Percentiles rank a stretch among this genome's conserved stretches.
Evolutionary conservation across 2,329 filamentous ascomycete species (phyloP).

Genomic region (Helotiales sp.): DNA sequence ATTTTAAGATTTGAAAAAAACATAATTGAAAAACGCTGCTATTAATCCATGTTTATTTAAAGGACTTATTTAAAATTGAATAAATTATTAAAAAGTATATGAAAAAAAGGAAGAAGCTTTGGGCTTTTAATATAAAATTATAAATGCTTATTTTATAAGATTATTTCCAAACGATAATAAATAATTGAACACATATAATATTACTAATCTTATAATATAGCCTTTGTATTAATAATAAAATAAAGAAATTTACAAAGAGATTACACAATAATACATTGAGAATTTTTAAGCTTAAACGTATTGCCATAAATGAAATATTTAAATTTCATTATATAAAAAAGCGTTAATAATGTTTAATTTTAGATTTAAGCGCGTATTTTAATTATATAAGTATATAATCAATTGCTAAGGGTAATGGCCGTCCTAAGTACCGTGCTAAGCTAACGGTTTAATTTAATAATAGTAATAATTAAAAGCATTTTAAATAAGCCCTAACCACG

Average conservation of each 20-base stretch:
- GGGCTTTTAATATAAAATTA: not conserved
- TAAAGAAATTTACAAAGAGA: not conserved
- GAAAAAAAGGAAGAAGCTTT: not conserved
- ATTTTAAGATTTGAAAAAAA: not conserved
- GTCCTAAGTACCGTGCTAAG: not conserved
- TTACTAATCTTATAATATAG: conserved; percentile 1
- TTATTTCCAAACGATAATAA: not conserved
- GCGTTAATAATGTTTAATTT: not conserved
- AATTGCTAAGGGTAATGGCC: not conserved
- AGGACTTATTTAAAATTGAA: not conserved
- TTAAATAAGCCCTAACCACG: not conserved
- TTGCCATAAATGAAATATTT: not conserved
- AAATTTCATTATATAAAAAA: not conserved
- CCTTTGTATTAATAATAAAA: not conserved
- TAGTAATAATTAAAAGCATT: not conserved
- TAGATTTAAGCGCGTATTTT: not conserved
- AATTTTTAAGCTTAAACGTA: not conserved
- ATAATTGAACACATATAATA: conserved; percentile 5
- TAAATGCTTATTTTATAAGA: not conserved
- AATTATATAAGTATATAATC: not conserved
- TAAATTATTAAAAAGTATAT: conserved; percentile 2
- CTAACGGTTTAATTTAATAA: not conserved
- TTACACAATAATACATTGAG: conserved; percentile 1
- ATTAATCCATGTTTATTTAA: not conserved
- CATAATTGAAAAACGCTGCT: not conserved